Evolutionary conservation across 345 rosid species (phyloP).

Genomic region (Angophora floribunda): DNA sequence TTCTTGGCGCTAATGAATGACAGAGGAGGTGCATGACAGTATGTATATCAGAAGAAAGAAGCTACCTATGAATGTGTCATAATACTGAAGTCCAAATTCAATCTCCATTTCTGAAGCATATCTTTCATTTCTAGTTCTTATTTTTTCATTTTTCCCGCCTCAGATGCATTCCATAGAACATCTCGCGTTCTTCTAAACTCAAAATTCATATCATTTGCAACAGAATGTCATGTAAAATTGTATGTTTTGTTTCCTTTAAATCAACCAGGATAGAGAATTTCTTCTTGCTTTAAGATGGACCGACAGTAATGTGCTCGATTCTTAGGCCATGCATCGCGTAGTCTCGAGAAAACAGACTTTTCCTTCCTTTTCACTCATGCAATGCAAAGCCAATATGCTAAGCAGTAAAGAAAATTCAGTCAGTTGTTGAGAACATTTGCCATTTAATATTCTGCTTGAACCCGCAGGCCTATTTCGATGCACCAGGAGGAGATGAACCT

Average conservation of each 20-base stretch:
- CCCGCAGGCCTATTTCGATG: slow-evolving; percentile 30
- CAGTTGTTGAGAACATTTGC: neutral
- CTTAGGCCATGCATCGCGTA: neutral
- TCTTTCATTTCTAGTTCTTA: neutral
- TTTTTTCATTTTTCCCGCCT: neutral
- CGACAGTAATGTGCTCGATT: neutral
- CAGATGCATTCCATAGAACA: neutral
- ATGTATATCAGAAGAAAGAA: neutral
- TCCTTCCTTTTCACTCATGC: neutral
- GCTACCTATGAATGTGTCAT: neutral
- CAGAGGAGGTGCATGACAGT: neutral
- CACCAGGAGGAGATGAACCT: slow-evolving; percentile 39
- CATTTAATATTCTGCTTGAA: neutral
- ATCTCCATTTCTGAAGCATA: neutral
- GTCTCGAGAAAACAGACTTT: neutral
- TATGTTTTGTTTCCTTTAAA: neutral
- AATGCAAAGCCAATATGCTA: neutral
- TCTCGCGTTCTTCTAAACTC: neutral
- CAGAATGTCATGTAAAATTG: neutral
- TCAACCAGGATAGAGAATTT: neutral
- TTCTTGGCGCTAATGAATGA: neutral
- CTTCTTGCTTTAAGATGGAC: neutral
- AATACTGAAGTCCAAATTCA: neutral
- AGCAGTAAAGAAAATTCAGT: neutral
- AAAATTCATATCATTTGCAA: neutral